phyloP scores from a whole-genome alignment of 2,329 filamentous ascomycete species.

The Blastomyces parvus region DNA sequence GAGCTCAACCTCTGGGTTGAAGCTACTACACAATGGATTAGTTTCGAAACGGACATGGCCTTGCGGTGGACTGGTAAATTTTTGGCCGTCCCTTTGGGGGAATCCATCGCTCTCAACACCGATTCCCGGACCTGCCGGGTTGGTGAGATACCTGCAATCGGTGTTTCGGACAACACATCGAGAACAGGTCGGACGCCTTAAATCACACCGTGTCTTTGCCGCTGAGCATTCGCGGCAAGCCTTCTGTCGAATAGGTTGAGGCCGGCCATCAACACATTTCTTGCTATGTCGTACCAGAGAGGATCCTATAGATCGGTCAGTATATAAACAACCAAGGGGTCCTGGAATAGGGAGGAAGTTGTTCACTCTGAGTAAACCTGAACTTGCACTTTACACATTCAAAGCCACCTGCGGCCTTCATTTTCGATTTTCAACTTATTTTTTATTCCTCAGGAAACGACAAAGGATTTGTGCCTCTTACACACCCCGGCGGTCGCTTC shows the following conservation, averaged over 20 bases:
- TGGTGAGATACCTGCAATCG: not conserved
- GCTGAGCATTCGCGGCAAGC: constrained; percentile 4
- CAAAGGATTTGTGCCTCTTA: not conserved
- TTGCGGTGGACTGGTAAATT: not conserved
- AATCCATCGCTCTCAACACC: too few relatives aligned
- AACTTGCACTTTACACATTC: constrained; percentile 4
- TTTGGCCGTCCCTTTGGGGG: not conserved
- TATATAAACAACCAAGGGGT: not conserved
- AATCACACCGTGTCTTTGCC: constrained; percentile 9
- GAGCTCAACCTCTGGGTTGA: not conserved
- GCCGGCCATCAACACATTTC: constrained; percentile 1
- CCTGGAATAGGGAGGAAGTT: not conserved
- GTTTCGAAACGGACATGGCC: not conserved
- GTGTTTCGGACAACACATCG: constrained; percentile 2
- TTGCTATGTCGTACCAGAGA: constrained; percentile 8
- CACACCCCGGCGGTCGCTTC: not conserved
- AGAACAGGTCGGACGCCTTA: constrained; percentile 6
- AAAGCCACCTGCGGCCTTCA: not conserved
- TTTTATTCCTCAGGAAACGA: not conserved
- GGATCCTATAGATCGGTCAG: constrained; percentile 1
- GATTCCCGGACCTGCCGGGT: not conserved
- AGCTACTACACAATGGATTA: not conserved
- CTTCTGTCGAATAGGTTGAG: constrained; percentile 1
- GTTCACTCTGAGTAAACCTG: constrained; percentile 5
- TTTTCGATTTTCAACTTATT: not conserved